Base-by-base conservation (phyloP, 192 early-diverging fungal species). In the Backusella parvicylindrica region DNA sequence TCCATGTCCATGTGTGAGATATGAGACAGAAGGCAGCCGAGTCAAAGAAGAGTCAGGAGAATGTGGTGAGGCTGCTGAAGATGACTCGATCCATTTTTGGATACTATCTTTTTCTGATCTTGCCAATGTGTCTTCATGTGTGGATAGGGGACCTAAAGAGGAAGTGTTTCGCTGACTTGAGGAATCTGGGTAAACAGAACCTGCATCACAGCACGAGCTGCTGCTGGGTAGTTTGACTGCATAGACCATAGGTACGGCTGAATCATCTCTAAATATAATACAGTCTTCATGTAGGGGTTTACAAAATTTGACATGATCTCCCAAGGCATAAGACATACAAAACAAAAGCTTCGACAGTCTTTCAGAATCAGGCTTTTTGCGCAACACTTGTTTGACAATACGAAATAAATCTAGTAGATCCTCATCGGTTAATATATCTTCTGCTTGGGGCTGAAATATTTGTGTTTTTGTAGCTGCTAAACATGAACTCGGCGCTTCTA, bases 371-470 rank as follows among this genome's bases (percentile, higher is more conserved):
- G 77, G 81, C 11, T 72, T 70, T 60, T 79, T 78, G 2, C 77
- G 70, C 9, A 78, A 35, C 30, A 79, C 35, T 47, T 72, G 74
- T 56, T 82, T 78, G 38, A 78, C 56, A 31, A 75, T 70, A 23
- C 75, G 70, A 43, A 82, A 82, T 4, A 82, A 64, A 43, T 78
- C 81, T 2, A 82, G 67, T 28, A 82, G 40, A 23, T 82, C 81
- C 56, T 82, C 77, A 50, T 82, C 81, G n/a, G 36, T 72, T 31
- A 82, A 50, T 47, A 82, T 82, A 60, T 82, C 81, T 60, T 82
- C 81, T n/a, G 74, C 77, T 21, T 73, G 73, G 0, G 77, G 81
- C 21, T 79, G 28, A 40, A 64, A 72, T 21, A 43, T 32, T 31
- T 70, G 68, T 30, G 40, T 40, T 47, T 70, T 41, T 18, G 68